phyloP scores from a whole-genome alignment of 139 green algal species.

The Astrephomene gubernaculifera region DNA sequence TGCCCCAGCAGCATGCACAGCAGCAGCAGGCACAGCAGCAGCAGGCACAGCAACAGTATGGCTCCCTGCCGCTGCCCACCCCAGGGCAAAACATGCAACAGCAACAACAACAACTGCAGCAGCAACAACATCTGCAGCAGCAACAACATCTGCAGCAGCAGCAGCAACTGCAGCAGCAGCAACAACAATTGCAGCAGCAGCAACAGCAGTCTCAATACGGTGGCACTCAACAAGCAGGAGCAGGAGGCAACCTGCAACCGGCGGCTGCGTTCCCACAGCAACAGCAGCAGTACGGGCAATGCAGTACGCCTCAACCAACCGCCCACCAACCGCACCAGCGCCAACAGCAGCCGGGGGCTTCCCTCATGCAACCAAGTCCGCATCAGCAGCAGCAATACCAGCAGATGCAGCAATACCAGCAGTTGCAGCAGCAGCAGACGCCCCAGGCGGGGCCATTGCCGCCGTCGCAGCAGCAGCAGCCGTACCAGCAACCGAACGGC shows the following conservation, averaged over 20 bases:
- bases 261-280: neutral
- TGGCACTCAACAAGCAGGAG: too few relatives aligned
- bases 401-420: neutral
- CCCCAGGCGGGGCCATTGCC: neutral
- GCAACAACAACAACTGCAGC: constrained; percentile 29
- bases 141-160: neutral
- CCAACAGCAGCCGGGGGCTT: neutral
- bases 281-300: neutral
- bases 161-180: neutral
- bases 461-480: neutral
- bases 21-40: too few relatives aligned
- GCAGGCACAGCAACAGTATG: too few relatives aligned
- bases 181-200: neutral
- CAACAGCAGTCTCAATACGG: neutral
- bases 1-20: neutral
- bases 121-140: neutral
- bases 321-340: neutral
- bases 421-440: neutral
- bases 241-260: neutral
- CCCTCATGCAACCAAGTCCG: neutral
- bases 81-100: constrained; percentile 21
- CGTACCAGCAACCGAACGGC: neutral
- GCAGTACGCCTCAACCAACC: neutral
- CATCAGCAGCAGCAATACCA: neutral
- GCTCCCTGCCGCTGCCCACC: neutral